Conservation (phyloP, 2,329 filamentous ascomycete genomes). For the Pyricularia grisea region DNA sequence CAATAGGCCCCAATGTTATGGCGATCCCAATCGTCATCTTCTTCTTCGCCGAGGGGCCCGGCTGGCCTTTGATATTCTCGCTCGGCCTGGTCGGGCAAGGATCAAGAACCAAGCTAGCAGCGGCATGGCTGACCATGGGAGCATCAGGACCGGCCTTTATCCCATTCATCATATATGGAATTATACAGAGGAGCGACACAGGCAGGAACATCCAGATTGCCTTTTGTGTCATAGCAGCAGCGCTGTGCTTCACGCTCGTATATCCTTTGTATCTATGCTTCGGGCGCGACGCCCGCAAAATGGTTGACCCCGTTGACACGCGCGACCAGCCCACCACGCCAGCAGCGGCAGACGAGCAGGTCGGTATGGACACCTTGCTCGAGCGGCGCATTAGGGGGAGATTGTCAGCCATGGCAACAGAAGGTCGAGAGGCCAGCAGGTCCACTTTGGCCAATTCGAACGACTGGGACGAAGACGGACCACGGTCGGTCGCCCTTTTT, state of each 20-base stretch:
- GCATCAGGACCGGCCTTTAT: slow-evolving; percentile 65
- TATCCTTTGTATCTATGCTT: slow-evolving; percentile 41
- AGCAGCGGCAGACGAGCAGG: neutral
- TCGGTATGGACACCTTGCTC: neutral
- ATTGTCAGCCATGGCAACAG: neutral
- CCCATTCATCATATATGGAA: slow-evolving; percentile 64
- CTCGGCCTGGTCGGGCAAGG: slow-evolving; percentile 74
- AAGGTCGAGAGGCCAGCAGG: neutral
- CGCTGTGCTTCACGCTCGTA: slow-evolving; percentile 33
- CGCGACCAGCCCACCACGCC: neutral
- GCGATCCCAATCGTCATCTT: slow-evolving; percentile 57
- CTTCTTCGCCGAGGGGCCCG: slow-evolving; percentile 73
- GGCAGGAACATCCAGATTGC: slow-evolving; percentile 49
- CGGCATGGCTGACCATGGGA: slow-evolving; percentile 68
- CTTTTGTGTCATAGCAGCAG: slow-evolving; percentile 51
- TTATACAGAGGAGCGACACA: slow-evolving; percentile 39
- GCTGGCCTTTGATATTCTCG: slow-evolving; percentile 75
- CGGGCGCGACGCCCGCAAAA: slow-evolving; percentile 31
- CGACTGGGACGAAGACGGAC: neutral
- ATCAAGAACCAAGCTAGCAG: slow-evolving; percentile 68
- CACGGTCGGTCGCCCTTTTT: neutral
- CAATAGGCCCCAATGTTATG: slow-evolving; percentile 30
- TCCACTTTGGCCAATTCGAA: neutral
- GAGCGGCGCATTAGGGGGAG: neutral
- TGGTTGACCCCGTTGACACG: slow-evolving; percentile 20